Percentiles rank a stretch among this genome's conserved stretches.
These are phyloP conservation scores for Aquanectria penicillioides DNA, from an alignment of 2,329 filamentous ascomycete species.

Conservation along the genomic window DNA sequence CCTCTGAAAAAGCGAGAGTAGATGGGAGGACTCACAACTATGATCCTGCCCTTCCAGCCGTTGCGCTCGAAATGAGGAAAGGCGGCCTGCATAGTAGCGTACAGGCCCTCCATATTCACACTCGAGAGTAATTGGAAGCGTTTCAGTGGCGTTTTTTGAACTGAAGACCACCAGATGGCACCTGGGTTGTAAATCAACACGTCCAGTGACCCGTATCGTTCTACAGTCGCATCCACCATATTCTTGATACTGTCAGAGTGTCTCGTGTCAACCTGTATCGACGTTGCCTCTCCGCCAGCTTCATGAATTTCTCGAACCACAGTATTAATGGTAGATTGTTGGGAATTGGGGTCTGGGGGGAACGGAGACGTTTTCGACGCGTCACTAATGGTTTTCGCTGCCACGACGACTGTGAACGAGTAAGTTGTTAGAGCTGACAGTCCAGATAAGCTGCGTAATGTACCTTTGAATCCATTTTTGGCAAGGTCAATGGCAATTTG, in stretches of 20 bases:
- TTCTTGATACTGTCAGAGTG: conserved; percentile 67
- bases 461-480: conserved; percentile 75
- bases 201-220: conserved; percentile 72
- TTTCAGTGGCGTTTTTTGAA: conserved; percentile 77
- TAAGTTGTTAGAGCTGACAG: background rate
- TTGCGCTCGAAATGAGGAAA: conserved; percentile 71
- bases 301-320: conserved; percentile 78
- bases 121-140: conserved; percentile 83
- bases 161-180: conserved; percentile 85
- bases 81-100: conserved; percentile 74
- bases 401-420: conserved; percentile 68
- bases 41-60: conserved; percentile 73
- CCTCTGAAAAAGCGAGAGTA: conserved; percentile 87
- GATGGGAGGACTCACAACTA: conserved; percentile 86
- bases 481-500: conserved; percentile 84
- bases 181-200: conserved; percentile 85
- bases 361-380: conserved; percentile 67
- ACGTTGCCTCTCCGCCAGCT: conserved; percentile 70
- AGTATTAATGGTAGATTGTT: conserved; percentile 80
- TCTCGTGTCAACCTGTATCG: conserved; percentile 77
- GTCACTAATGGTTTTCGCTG: conserved; percentile 79
- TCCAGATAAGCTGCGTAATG: conserved; percentile 7
- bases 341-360: conserved; percentile 81
- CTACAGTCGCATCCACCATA: conserved; percentile 68
- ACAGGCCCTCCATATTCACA: conserved; percentile 80